Evolutionary conservation across 495 filamentous ascomycete genomes (phyloP).

Genomic region (Aspergillus funiculosus): DNA sequence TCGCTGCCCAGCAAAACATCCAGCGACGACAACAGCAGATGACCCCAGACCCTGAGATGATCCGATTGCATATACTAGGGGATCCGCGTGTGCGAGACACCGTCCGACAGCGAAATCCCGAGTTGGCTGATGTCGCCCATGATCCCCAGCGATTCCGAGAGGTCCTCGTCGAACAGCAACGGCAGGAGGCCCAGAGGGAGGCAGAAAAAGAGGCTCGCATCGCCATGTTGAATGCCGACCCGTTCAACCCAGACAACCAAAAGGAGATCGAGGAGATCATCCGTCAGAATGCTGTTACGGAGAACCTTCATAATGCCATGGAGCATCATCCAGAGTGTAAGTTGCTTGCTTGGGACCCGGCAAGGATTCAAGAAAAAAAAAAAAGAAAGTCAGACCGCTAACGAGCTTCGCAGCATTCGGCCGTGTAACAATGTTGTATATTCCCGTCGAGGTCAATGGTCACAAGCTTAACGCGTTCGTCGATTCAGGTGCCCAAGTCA

Average conservation of each 20-base stretch:
- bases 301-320: constrained; percentile 91
- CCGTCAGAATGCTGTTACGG: constrained; percentile 83
- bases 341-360: constrained; percentile 18
- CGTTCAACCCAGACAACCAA: constrained; percentile 86
- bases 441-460: constrained; percentile 91
- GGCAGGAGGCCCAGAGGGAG: constrained; percentile 62
- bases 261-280: constrained; percentile 95
- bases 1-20: constrained; percentile 35
- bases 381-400: constrained; percentile 13
- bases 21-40: constrained; percentile 35
- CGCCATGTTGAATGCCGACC: constrained; percentile 75
- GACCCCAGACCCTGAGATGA: constrained; percentile 66
- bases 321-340: constrained; percentile 94
- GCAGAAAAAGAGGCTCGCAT: constrained; percentile 75
- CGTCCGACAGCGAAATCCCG: constrained; percentile 62
- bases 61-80: constrained; percentile 75
- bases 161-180: constrained; percentile 57
- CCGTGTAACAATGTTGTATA: constrained; percentile 90
- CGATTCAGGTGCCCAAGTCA: constrained; percentile 95
- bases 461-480: constrained; percentile 92
- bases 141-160: constrained; percentile 70
- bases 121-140: constrained; percentile 71
- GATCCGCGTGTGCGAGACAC: constrained; percentile 66
- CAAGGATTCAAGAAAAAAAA: no score
- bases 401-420: constrained; percentile 67